phyloP scores from a whole-genome alignment of 1,284 basidiomycete genomes.

The Paramarasmius palmivorus region DNA sequence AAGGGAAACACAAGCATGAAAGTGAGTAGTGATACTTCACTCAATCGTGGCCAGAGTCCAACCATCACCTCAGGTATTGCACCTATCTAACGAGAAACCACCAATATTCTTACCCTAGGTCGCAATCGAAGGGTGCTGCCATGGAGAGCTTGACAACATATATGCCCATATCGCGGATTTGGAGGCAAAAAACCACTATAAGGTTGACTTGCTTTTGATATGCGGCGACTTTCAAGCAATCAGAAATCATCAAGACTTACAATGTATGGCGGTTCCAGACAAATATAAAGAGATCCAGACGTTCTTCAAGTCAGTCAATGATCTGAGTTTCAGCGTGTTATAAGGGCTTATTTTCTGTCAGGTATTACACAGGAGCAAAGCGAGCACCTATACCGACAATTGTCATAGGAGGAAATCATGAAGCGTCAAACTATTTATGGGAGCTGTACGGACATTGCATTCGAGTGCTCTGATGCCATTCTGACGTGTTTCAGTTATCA shows the following conservation, averaged over 20 bases:
- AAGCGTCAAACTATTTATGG: slow-evolving; percentile 97
- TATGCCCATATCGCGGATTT: slow-evolving; percentile 76
- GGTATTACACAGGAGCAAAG: slow-evolving; percentile 86
- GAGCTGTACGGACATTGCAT: slow-evolving; percentile 69
- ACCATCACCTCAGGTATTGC: too few species aligned
- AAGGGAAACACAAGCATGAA: too few species aligned
- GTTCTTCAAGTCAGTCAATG: slow-evolving; percentile 71
- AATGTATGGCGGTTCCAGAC: slow-evolving; percentile 87
- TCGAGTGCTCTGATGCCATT: neutral
- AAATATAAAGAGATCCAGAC: slow-evolving; percentile 88
- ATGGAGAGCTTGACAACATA: slow-evolving; percentile 87
- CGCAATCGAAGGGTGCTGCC: slow-evolving; percentile 94
- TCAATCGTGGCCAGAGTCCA: too few species aligned
- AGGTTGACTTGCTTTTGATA: slow-evolving; percentile 84
- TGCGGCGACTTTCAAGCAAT: slow-evolving; percentile 98
- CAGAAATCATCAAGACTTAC: slow-evolving; percentile 83
- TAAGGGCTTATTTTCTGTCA: slow-evolving; percentile 24
- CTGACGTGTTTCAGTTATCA: slow-evolving; percentile 63
- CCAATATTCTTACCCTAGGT: slow-evolving; percentile 46
- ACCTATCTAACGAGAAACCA: neutral
- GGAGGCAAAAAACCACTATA: slow-evolving; percentile 62
- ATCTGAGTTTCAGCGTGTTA: slow-evolving; percentile 30
- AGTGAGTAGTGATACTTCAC: too few species aligned
- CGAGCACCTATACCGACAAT: slow-evolving; percentile 88
- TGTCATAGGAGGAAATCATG: slow-evolving; percentile 97